Conservation (phyloP, 2,329 filamentous ascomycete genomes). For the Camptophora hylomeconis region DNA sequence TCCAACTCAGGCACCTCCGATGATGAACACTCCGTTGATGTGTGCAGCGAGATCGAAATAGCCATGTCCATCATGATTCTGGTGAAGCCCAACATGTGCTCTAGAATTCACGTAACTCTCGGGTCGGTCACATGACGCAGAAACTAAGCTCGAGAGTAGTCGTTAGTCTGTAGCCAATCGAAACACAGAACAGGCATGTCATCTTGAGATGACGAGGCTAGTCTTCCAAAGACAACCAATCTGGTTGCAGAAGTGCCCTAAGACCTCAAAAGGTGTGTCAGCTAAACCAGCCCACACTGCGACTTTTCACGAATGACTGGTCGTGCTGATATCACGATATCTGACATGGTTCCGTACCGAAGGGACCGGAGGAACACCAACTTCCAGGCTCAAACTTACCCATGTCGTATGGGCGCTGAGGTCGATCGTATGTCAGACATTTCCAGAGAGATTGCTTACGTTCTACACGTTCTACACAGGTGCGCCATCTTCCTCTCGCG, state of each 20-base stretch:
- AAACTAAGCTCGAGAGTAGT: no score
- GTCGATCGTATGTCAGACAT: conserved; percentile 4
- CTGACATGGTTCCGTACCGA: conserved; percentile 3
- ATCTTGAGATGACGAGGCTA: no score
- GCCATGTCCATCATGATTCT: no score
- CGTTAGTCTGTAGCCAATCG: no score
- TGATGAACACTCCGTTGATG: no score
- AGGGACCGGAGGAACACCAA: conserved; percentile 3
- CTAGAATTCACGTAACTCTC: no score
- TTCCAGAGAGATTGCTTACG: conserved; percentile 3
- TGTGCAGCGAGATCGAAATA: no score
- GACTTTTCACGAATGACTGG: conserved; percentile 14
- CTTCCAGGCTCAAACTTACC: conserved; percentile 10
- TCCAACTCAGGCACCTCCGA: no score
- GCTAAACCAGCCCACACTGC: conserved; percentile 14
- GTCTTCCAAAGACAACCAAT: no score
- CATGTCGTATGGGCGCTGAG: conserved; percentile 4
- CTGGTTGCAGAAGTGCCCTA: conserved; percentile 10
- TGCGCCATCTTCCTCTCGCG: conserved; percentile 8
- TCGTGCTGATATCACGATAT: conserved; percentile 7
- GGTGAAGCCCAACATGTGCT: no score
- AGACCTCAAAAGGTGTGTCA: conserved; percentile 11
- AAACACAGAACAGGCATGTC: no score
- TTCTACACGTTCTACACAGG: conserved; percentile 7
- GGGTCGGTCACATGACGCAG: no score